A percentile compares a stretch with the other conserved stretches of the same genome.
Conservation (phyloP, 2,329 filamentous ascomycete species). For the Aureobasidium mangrovei region DNA sequence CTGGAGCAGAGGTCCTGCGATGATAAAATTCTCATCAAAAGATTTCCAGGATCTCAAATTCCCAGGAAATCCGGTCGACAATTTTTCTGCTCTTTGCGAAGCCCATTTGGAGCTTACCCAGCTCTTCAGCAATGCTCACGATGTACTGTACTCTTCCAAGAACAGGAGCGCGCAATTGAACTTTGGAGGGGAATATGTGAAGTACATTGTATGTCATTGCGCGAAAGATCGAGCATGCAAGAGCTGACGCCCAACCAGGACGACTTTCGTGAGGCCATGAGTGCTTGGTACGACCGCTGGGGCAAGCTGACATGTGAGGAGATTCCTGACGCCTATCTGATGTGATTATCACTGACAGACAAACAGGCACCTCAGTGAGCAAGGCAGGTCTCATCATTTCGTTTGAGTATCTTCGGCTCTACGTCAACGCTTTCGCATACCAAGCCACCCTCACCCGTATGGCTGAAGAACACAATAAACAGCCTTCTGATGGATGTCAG, state of each 20-base stretch:
- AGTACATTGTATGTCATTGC: slow-evolving; percentile 21
- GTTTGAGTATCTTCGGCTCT: slow-evolving; percentile 56
- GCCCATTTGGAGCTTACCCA: slow-evolving; percentile 28
- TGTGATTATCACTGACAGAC: not conserved
- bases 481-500: slow-evolving; percentile 24
- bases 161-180: slow-evolving; percentile 26
- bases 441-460: slow-evolving; percentile 35
- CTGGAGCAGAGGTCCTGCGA: slow-evolving; percentile 26
- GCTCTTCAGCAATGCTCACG: slow-evolving; percentile 28
- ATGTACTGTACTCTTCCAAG: slow-evolving; percentile 28
- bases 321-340: not conserved
- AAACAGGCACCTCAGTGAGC: slow-evolving; percentile 46
- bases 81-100: slow-evolving; percentile 27
- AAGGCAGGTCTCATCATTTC: slow-evolving; percentile 53
- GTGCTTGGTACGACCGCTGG: slow-evolving; percentile 27
- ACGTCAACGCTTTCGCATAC: slow-evolving; percentile 60
- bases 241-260: slow-evolving; percentile 16
- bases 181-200: slow-evolving; percentile 28
- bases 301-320: slow-evolving; percentile 21
- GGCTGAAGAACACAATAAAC: slow-evolving; percentile 33
- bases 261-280: slow-evolving; percentile 25
- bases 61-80: slow-evolving; percentile 20
- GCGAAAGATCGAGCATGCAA: not conserved
- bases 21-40: slow-evolving; percentile 25
- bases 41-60: slow-evolving; percentile 27